Percentiles rank a stretch among this genome's conserved stretches.
Evolutionary conservation across 805 yeast genomes (phyloP).

Genomic region (Metschnikowia lachancei): DNA sequence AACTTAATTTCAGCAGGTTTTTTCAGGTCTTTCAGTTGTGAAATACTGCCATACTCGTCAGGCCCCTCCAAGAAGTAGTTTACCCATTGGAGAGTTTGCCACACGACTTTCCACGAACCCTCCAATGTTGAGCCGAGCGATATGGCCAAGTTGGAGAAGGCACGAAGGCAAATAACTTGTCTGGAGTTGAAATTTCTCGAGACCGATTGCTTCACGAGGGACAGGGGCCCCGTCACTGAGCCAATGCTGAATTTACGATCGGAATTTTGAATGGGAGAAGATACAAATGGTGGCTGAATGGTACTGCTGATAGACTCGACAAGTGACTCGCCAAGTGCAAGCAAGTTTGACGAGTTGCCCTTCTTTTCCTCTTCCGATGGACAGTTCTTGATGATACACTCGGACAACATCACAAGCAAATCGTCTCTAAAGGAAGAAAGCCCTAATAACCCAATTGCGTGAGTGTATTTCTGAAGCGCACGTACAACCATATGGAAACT

Average conservation of each 20-base stretch:
- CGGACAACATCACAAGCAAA: conserved; percentile 28
- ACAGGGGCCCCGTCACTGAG: not conserved
- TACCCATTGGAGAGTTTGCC: conserved; percentile 74
- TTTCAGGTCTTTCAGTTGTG: conserved; percentile 33
- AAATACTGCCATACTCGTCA: conserved; percentile 30
- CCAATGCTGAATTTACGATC: not conserved
- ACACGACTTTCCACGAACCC: conserved; percentile 59
- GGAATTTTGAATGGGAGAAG: not conserved
- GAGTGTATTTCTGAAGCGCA: conserved; percentile 76
- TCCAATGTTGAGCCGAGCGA: conserved; percentile 77
- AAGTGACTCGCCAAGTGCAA: conserved; percentile 49
- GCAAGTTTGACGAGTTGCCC: conserved; percentile 17
- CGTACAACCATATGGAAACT: conserved; percentile 65
- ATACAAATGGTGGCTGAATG: conserved; percentile 25
- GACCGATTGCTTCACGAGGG: not conserved
- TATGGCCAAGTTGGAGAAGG: conserved; percentile 69
- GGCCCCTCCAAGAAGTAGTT: conserved; percentile 66
- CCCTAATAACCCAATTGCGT: conserved; percentile 75
- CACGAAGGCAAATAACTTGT: conserved; percentile 74
- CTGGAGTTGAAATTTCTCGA: conserved; percentile 49
- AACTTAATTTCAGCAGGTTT: conserved; percentile 33
- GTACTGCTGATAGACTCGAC: conserved; percentile 51
- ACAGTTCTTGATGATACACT: conserved; percentile 40
- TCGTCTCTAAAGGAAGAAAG: conserved; percentile 56
- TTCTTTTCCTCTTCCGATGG: conserved; percentile 4